Conservation (phyloP, 306 rosid genomes). For the Pyrus betulifolia region DNA sequence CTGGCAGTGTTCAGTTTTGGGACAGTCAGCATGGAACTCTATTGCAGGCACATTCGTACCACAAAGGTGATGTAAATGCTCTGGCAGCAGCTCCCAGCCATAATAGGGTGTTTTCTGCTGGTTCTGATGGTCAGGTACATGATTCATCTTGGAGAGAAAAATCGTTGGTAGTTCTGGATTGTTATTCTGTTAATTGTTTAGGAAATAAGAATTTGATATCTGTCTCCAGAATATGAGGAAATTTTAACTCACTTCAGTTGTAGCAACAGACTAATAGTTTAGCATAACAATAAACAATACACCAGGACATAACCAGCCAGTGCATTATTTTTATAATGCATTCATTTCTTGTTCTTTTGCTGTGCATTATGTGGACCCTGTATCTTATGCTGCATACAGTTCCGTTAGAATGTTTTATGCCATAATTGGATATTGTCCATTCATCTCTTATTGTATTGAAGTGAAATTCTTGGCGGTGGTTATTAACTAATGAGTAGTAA, state of each 20-base stretch:
- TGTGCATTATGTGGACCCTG: neutral
- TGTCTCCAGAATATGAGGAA: neutral
- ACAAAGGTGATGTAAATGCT: conserved; percentile 81
- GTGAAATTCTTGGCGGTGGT: neutral
- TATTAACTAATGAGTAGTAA: neutral
- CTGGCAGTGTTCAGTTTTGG: conserved; percentile 97
- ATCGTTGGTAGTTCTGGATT: neutral
- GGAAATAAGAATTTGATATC: neutral
- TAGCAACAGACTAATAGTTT: neutral
- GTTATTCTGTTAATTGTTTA: neutral
- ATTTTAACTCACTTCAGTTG: neutral
- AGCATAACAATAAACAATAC: neutral
- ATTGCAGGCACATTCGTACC: conserved; percentile 67
- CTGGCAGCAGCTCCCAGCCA: conserved; percentile 85
- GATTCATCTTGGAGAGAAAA: neutral
- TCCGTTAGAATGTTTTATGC: neutral
- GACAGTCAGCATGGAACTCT: conserved; percentile 75
- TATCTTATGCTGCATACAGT: neutral
- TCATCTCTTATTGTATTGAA: neutral
- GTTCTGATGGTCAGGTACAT: conserved; percentile 94
- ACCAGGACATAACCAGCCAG: neutral
- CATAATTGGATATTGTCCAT: neutral
- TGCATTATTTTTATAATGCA: neutral
- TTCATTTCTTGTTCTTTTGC: neutral
- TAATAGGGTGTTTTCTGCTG: conserved; percentile 82